Percentiles rank a stretch among this genome's conserved stretches.
These are phyloP conservation scores for Hippophae tibetana DNA, from an alignment of 306 rosid genomes.

Conservation along the genomic window DNA sequence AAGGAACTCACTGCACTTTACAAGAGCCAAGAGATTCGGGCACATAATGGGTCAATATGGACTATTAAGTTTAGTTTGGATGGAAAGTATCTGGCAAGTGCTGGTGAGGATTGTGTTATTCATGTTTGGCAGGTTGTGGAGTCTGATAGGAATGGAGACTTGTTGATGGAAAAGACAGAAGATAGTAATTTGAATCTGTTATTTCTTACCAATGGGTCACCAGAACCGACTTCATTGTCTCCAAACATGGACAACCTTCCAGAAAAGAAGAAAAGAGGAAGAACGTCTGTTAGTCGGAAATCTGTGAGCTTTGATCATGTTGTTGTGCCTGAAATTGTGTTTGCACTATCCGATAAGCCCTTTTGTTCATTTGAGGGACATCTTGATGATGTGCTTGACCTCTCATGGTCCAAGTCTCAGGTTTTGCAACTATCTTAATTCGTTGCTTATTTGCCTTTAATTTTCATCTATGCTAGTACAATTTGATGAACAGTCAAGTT, in stretches of 20 bases:
- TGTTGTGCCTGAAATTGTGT: slow-evolving; percentile 59
- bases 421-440: slow-evolving; percentile 36
- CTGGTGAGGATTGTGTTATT: slow-evolving; percentile 92
- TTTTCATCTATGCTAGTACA: neutral
- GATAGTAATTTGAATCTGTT: slow-evolving; percentile 51
- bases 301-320: slow-evolving; percentile 71
- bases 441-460: neutral
- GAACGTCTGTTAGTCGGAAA: slow-evolving; percentile 64
- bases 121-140: slow-evolving; percentile 93
- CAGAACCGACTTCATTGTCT: slow-evolving; percentile 46
- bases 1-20: slow-evolving; percentile 68
- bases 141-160: slow-evolving; percentile 72
- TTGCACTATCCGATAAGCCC: slow-evolving; percentile 83
- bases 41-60: slow-evolving; percentile 90
- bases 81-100: slow-evolving; percentile 92
- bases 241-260: slow-evolving; percentile 42
- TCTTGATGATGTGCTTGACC: slow-evolving; percentile 79
- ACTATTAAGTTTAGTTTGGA: slow-evolving; percentile 91
- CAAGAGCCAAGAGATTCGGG: slow-evolving; percentile 91
- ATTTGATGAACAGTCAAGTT: neutral
- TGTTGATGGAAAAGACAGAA: slow-evolving; percentile 59
- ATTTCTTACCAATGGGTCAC: slow-evolving; percentile 61
- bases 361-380: slow-evolving; percentile 81
- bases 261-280: slow-evolving; percentile 81
- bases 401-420: slow-evolving; percentile 99